phyloP scores from a whole-genome alignment of 1,284 basidiomycete species.

The Sphagnurus paluster region DNA sequence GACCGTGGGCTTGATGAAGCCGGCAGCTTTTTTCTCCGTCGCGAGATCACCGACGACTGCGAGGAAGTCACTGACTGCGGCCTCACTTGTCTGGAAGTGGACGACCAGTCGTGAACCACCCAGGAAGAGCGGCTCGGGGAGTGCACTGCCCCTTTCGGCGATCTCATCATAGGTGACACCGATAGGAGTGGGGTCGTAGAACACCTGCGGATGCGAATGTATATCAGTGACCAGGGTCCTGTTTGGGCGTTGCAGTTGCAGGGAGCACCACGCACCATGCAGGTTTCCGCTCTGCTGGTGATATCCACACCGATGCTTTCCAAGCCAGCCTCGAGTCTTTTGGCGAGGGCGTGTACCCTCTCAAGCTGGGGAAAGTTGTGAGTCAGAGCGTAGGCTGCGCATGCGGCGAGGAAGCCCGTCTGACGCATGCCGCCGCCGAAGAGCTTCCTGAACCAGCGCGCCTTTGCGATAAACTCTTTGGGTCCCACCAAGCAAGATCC shows the following conservation, averaged over 20 bases:
- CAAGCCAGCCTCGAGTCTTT: conserved; percentile 70
- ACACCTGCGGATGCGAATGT: conserved; percentile 53
- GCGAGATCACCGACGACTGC: conserved; percentile 52
- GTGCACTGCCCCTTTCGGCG: conserved; percentile 55
- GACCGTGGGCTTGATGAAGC: conserved; percentile 44
- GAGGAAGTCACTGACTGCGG: conserved; percentile 71
- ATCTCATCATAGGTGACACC: conserved; percentile 72
- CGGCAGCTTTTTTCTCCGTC: conserved; percentile 63
- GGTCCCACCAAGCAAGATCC: conserved; percentile 89
- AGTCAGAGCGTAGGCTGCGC: conserved; percentile 85
- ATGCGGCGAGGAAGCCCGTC: conserved; percentile 79
- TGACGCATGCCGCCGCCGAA: conserved; percentile 97
- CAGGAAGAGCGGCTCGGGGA: conserved; percentile 71
- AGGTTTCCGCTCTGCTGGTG: conserved; percentile 81
- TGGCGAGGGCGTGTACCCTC: conserved; percentile 76
- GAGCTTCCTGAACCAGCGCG: conserved; percentile 87
- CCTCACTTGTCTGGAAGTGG: conserved; percentile 83
- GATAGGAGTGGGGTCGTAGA: conserved; percentile 78
- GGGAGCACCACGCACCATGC: conserved; percentile 67
- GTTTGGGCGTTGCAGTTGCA: too few species aligned
- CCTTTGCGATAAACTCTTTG: conserved; percentile 75
- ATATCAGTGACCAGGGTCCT: too few species aligned
- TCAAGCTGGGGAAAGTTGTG: conserved; percentile 83
- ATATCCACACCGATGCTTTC: conserved; percentile 77
- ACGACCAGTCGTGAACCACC: conserved; percentile 80